Evolutionary conservation across 2,329 filamentous ascomycete species (phyloP), one percentile per base, ranked within the genome.

Genomic region (Fusarium albosuccineum): DNA sequence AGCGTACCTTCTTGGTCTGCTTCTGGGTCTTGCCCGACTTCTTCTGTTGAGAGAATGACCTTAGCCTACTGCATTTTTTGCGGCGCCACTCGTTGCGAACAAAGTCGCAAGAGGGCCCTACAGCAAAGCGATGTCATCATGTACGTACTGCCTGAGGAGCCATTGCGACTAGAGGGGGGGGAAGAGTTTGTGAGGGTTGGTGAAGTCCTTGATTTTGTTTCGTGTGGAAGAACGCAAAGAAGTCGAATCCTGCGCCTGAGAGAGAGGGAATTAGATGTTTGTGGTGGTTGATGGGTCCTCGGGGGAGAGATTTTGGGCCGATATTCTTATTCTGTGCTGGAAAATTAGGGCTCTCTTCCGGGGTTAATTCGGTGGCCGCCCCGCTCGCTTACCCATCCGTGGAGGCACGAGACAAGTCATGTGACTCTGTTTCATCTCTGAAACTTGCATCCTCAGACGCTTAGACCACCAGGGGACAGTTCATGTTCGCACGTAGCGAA

Each of bases 31-130:
- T 91, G 82, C 81, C 84, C 77, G 86, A 82, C 86, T 93, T 88
- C 85, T 88, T 88, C 85, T 87, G 80, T 77, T 88, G 22, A 22
- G 22, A 84, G 77, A 82, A 69, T 80, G 82, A 83, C 83, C 88
- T 97, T 95, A 97, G 94, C 96, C 95, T 97, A 97, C 95, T 98
- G 94, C 89, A 91, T 88, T 71, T 67, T 73, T 68, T 63, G 60
- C 59, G 61, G 57, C 73, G 50, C 66, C 68, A 60, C 65, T 68
- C 66, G 44, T 52, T 26, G 27, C 26, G 5, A n/a, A 37, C 6
- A 29, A 45, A 16, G 26, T 48, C 26, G 48, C 40, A 63, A 62
- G 75, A 78, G 55, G 80, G 86, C 90, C 45, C 88, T 92, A 92
- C 93, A 97, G 94, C 94, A 97, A 97, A 97, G 94, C 94, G 84